These are phyloP conservation scores for Bryopsis sp. DNA, from an alignment of 139 green algal species.

Conservation along the genomic window DNA sequence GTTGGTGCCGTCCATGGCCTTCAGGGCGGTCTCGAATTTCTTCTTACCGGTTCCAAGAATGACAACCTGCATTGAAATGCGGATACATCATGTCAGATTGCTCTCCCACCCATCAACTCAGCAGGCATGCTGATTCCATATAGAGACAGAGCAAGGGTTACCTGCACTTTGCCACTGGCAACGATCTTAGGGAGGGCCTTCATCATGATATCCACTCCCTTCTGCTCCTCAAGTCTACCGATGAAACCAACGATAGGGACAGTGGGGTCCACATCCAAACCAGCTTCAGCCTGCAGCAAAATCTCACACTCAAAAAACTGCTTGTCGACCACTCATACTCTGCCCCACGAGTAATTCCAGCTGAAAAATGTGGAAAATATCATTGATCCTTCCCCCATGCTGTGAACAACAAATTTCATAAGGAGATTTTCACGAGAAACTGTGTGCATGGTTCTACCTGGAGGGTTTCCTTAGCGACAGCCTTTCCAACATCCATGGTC, in stretches of 20 bases:
- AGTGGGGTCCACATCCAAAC: conserved; percentile 58
- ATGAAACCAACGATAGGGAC: conserved; percentile 87
- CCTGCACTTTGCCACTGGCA: conserved; percentile 42
- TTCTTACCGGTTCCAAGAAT: conserved; percentile 97
- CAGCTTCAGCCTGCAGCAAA: conserved; percentile 63
- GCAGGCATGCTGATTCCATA: conserved; percentile 6
- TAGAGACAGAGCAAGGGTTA: conserved; percentile 14
- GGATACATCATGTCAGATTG: conserved; percentile 18
- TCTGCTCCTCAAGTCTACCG: conserved; percentile 95
- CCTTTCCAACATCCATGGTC: conserved; percentile 80
- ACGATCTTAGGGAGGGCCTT: conserved; percentile 71
- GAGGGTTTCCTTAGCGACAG: conserved; percentile 78
- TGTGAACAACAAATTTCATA: too few species aligned
- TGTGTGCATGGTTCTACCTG: not conserved
- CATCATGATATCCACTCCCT: conserved; percentile 96
- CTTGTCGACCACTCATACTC: too few species aligned
- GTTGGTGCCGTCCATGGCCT: conserved; percentile 40
- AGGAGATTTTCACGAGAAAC: conserved; percentile 19
- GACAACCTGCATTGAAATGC: too few species aligned
- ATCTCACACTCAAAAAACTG: too few species aligned
- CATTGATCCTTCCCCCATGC: too few species aligned
- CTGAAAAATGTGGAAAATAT: too few species aligned
- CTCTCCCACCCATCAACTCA: not conserved
- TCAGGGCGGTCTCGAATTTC: conserved; percentile 67
- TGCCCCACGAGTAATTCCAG: too few species aligned